Base-by-base conservation (phyloP, 352 stramenopile species). In the Pythium sukuiense region DNA sequence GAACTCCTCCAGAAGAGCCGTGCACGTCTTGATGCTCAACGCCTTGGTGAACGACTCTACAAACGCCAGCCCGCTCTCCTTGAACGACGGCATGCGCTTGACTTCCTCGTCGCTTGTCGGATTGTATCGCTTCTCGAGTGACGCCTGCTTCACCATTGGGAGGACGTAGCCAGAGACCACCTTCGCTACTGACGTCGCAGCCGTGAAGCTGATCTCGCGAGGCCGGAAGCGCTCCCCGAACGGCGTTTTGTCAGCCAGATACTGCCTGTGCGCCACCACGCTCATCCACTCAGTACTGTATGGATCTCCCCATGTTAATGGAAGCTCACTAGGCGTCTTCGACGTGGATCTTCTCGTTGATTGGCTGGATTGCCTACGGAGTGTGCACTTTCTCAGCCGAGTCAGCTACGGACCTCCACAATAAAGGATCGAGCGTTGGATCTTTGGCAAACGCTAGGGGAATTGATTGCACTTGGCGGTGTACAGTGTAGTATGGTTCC, bases 91-190 rank as follows among this genome's bases (percentile, higher is more conserved):
- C 46, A 71, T 48, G 39, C 83, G 62, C n/a, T 67, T 58, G 16
- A 54, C 62, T 13, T 85, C 65, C 13, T 75, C 60, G 14, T 74
- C 69, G 39, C 60, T 68, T 6, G 49, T 50, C 11, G 66, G 64
- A 0, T 75, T 73, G 11, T 90, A 76, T 16, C 88, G 76, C 12
- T 82, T 71, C 43, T 81, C 76, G 57, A 64, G 79, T 27, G 78
- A 64, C 27, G 91, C 81, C 11, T 92, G 56, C 43, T 90, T 80
- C 43, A 92, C 69, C 52, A 80, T 86, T 20, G 82, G 80, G 62
- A 92, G 72, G 62, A 89, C 92, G 54, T 70, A 73, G 58, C 92
- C 92, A 43, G 90, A 78, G 33, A 92, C 61, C 70, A 92, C 79
- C 54, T 88, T 85, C 60, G 76, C 73, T 2, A 74, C 71, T 4